phyloP scores from a whole-genome alignment of 805 yeast genomes.

The Teunomyces cretensis region DNA sequence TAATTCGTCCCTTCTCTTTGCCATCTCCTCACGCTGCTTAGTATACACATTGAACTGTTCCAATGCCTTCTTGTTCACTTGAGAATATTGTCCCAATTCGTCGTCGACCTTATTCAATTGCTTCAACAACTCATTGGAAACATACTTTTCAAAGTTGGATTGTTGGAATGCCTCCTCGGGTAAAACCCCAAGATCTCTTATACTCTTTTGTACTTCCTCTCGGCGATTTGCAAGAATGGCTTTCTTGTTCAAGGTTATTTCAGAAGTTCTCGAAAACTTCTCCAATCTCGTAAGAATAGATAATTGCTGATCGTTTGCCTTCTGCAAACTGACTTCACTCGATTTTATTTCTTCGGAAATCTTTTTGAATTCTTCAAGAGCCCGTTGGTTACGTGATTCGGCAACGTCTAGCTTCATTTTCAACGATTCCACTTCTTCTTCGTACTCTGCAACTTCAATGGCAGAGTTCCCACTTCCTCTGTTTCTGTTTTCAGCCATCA shows the following conservation, averaged over 20 bases:
- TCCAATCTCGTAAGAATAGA: conserved; percentile 56
- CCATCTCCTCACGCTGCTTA: conserved; percentile 67
- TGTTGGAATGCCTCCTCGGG: conserved; percentile 77
- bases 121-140: conserved; percentile 53
- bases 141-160: conserved; percentile 37
- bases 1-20: conserved; percentile 64
- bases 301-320: conserved; percentile 58
- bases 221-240: conserved; percentile 58
- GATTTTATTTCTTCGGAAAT: conserved; percentile 28
- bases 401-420: conserved; percentile 26
- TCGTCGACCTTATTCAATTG: conserved; percentile 55
- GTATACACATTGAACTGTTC: conserved; percentile 78
- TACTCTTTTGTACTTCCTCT: conserved; percentile 69
- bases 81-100: conserved; percentile 61
- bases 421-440: conserved; percentile 25
- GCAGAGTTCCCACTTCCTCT: conserved; percentile 12
- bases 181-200: conserved; percentile 82
- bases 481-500: conserved; percentile 4
- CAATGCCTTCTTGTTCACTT: conserved; percentile 85
- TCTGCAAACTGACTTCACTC: conserved; percentile 42
- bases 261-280: conserved; percentile 60
- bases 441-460: conserved; percentile 12
- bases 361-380: conserved; percentile 26
- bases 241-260: conserved; percentile 62
- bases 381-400: conserved; percentile 23